These are phyloP conservation scores for Tricholoma sp. DNA, from an alignment of 768 basidiomycete species.

Conservation along the genomic window DNA sequence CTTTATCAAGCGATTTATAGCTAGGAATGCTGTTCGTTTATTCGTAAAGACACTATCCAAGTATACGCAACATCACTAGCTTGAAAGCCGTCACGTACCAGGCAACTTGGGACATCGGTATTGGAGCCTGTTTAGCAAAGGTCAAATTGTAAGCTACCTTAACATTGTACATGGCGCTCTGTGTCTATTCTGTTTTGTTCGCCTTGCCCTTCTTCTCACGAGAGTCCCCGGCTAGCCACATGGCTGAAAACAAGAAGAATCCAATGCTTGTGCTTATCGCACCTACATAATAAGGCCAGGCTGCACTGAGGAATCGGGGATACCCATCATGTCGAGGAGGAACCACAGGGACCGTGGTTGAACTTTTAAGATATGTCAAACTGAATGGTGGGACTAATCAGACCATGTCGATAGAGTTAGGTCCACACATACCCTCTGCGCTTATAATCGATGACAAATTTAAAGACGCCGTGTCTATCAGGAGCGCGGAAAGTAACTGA, in stretches of 20 bases:
- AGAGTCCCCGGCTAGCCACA: slow-evolving; percentile 88
- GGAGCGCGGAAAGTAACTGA: slow-evolving; percentile 84
- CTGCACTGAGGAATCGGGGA: slow-evolving; percentile 90
- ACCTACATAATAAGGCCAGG: slow-evolving; percentile 93
- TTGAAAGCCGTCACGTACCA: too few relatives aligned
- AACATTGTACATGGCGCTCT: slow-evolving; percentile 1
- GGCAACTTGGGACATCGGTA: too few relatives aligned
- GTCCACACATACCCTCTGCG: slow-evolving; percentile 67
- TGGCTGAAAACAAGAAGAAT: slow-evolving; percentile 79
- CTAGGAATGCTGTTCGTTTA: too few relatives aligned
- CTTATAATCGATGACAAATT: slow-evolving; percentile 88
- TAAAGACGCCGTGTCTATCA: slow-evolving; percentile 97
- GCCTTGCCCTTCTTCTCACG: slow-evolving; percentile 51
- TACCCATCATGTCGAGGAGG: slow-evolving; percentile 95
- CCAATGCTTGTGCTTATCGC: slow-evolving; percentile 85
- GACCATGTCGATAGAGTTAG: background rate
- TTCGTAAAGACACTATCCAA: too few relatives aligned
- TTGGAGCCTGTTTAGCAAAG: too few relatives aligned
- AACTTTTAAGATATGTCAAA: slow-evolving; percentile 67
- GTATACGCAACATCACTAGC: too few relatives aligned
- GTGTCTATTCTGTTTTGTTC: slow-evolving; percentile 37
- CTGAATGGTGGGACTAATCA: slow-evolving; percentile 33
- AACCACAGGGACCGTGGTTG: slow-evolving; percentile 79
- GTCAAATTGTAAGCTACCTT: background rate
- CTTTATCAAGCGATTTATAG: too few relatives aligned